A percentile compares a stretch with the other conserved stretches of the same genome.
These are phyloP conservation scores for Candida vaughaniae DNA, from an alignment of 805 yeast genomes.

Conservation along the genomic window DNA sequence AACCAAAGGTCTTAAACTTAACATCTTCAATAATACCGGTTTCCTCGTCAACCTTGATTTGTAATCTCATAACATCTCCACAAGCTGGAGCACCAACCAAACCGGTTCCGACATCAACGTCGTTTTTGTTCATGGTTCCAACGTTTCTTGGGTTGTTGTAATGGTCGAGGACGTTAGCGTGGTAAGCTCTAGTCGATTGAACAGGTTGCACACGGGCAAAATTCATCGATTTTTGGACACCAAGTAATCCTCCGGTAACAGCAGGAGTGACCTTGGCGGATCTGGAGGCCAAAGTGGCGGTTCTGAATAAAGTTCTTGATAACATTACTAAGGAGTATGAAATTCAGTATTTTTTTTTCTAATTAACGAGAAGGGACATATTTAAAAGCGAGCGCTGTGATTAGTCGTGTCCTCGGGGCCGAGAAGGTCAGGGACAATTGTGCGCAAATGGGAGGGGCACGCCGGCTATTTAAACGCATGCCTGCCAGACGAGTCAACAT, in stretches of 20 bases:
- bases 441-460: conserved; percentile 1
- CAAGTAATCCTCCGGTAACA: no score
- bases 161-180: conserved; percentile 92
- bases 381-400: conserved; percentile 1
- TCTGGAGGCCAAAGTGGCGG: no score
- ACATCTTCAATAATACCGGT: conserved; percentile 93
- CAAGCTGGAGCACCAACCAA: conserved; percentile 99
- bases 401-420: conserved; percentile 6
- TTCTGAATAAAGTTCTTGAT: conserved; percentile 23
- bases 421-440: conserved; percentile 3
- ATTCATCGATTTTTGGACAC: no score
- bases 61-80: conserved; percentile 98
- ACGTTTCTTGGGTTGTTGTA: conserved; percentile 96
- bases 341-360: neutral
- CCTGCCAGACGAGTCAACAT: no score
- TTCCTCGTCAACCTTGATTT: conserved; percentile 86
- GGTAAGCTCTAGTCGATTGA: conserved; percentile 51
- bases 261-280: no score
- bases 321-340: conserved; percentile 17
- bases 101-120: conserved; percentile 87
- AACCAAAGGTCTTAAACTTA: conserved; percentile 98
- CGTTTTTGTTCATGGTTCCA: conserved; percentile 82
- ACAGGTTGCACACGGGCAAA: neutral
- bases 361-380: conserved; percentile 2
- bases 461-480: no score